Base-by-base conservation (phyloP, 2,329 filamentous ascomycete species). In the Sporothrix sp. region DNA sequence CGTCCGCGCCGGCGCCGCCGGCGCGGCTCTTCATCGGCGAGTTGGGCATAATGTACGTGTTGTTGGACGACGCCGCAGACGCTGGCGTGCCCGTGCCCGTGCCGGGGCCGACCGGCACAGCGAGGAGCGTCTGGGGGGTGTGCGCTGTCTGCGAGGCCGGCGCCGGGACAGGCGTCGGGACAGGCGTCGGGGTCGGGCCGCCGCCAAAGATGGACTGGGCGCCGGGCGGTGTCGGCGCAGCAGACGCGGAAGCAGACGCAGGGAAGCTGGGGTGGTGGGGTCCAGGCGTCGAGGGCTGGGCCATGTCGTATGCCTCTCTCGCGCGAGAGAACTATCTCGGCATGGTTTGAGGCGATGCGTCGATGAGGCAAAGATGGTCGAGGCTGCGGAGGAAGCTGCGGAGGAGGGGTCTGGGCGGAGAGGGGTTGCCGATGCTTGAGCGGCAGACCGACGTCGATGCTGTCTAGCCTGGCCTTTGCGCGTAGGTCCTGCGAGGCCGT, bases 1-100 rank as follows among this genome's bases (percentile, higher is more conserved):
- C 82, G 63, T 94, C 88, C 51, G 74, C 74, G 53, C 75, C 75
- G 18, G 75, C 71, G 52, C 78, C 46, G 54, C 75, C 75, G 16
- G 75, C 71, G 52, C 78, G 75, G 59, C 75, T 77, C 65, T 85
- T 87, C 53, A 82, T 73, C 13, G 89, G 87, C 56, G 85, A 89
- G 62, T 87, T 86, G 16, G 88, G 84, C 87, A 97, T 93, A 62
- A 95, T 82, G 70, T 91, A 95, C 21, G 90, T 89, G 63, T 86
- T 87, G 68, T 79, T 82, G 16, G 73, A 75, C n/a, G 79, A 78
- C 43, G 76, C 67, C 55, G 69, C 69, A 23, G 73, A 74, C 33
- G 68, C 66, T 10, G 73, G 74, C 44, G 73, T 72, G 16, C 38
- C 21, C 7, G 42, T 18, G 21, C 45, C 18, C 11, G 52, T 7